A percentile compares a stretch with the other conserved stretches of the same genome.
Evolutionary conservation across 768 basidiomycete genomes (phyloP).

Genomic region (Tulasnella sp.): DNA sequence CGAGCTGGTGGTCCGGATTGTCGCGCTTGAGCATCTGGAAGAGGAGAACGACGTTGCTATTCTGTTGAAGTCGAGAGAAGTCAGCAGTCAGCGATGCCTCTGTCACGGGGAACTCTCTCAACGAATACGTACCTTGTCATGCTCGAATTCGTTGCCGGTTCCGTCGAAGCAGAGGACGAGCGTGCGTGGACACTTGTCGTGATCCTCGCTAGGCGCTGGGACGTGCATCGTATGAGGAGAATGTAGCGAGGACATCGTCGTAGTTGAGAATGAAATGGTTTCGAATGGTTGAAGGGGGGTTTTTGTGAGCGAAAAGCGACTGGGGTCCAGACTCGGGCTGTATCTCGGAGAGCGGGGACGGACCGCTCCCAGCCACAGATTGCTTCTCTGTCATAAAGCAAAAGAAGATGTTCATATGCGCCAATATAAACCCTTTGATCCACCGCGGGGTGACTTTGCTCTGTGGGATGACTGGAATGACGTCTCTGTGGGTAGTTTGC

Average conservation of each 20-base stretch:
- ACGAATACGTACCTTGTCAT: background rate
- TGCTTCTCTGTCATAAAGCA: background rate
- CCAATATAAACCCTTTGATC: background rate
- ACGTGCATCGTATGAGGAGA: background rate
- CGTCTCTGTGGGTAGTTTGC: too few species aligned
- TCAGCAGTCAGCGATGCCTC: background rate
- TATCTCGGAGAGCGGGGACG: background rate
- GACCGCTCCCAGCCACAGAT: background rate
- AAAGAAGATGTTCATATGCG: background rate
- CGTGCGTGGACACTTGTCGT: background rate
- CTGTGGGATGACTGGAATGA: too few species aligned
- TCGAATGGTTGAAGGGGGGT: background rate
- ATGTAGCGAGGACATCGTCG: background rate
- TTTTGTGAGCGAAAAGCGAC: background rate
- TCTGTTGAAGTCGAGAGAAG: constrained; percentile 29
- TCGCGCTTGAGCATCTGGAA: constrained; percentile 57
- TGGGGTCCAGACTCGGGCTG: background rate
- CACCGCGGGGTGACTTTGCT: too few species aligned
- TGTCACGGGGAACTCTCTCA: background rate
- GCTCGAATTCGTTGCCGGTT: constrained; percentile 13
- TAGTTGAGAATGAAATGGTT: background rate
- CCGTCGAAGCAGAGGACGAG: constrained; percentile 18
- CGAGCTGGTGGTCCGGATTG: constrained; percentile 38
- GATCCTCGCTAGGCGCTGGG: background rate
- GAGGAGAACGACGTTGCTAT: constrained; percentile 61